phyloP scores from a whole-genome alignment of 306 rosid species.

The Sophora flavescens region DNA sequence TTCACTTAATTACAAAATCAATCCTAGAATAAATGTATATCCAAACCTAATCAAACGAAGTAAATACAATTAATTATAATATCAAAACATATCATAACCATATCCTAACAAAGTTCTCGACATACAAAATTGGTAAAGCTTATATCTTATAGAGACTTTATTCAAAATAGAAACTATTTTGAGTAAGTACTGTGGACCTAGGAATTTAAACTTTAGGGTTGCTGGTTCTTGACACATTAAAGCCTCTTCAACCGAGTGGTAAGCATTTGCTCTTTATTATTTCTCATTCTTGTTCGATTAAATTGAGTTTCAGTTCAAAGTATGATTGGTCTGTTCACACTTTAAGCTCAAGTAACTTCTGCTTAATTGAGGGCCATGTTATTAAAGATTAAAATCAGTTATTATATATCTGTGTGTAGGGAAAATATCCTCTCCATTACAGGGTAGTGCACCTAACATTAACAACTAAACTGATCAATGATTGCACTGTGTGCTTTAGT shows the following conservation, averaged over 20 bases:
- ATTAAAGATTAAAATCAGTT: background rate
- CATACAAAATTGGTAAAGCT: background rate
- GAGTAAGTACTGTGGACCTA: background rate
- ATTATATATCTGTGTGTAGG: no score
- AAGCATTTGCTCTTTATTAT: background rate
- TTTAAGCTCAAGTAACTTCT: background rate
- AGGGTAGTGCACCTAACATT: background rate
- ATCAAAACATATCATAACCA: no score
- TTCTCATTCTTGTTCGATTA: background rate
- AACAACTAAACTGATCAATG: conserved; percentile 15
- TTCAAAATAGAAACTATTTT: background rate
- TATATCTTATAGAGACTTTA: background rate
- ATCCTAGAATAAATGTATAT: no score
- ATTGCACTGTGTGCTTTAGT: conserved; percentile 35
- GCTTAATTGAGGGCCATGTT: background rate
- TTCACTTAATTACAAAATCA: no score
- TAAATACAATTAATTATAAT: no score
- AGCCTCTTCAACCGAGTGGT: background rate
- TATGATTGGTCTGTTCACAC: background rate
- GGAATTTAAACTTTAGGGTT: background rate
- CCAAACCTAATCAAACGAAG: no score
- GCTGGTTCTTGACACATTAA: background rate
- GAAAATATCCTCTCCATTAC: no score
- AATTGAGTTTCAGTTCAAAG: background rate
- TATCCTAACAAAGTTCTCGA: no score